phyloP scores from a whole-genome alignment of 257 asterid species.

The Phtheirospermum japonicum region DNA sequence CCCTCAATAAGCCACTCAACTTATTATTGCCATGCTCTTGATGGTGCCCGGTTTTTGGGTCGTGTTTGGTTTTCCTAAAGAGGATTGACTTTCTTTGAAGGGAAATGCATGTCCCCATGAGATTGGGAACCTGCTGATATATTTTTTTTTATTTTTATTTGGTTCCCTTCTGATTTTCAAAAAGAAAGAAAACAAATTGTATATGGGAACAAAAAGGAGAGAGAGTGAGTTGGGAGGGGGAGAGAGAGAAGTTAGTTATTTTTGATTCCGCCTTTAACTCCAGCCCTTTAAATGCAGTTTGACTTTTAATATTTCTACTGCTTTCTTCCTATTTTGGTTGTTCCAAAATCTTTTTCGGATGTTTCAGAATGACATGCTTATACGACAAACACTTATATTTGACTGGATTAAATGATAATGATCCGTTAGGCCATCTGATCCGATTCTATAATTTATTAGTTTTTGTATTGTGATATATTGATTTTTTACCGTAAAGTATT shows the following conservation, averaged over 20 bases:
- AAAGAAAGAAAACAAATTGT: background rate
- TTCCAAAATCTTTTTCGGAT: too few species aligned
- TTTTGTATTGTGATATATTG: too few species aligned
- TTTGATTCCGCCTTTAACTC: conserved; percentile 46
- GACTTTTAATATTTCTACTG: too few species aligned
- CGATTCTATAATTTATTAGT: too few species aligned
- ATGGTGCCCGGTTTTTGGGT: background rate
- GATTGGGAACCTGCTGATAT: too few species aligned
- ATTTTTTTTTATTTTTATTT: too few species aligned
- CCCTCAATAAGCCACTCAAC: conserved; percentile 19
- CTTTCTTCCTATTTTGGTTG: too few species aligned
- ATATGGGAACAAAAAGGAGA: conserved; percentile 29
- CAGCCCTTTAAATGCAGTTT: conserved; percentile 3
- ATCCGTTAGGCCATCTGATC: too few species aligned
- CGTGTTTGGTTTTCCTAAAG: conserved; percentile 35
- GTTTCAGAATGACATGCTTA: too few species aligned
- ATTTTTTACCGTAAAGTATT: too few species aligned
- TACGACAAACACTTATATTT: too few species aligned
- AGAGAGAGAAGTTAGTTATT: conserved; percentile 5
- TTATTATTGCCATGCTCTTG: conserved; percentile 26
- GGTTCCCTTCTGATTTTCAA: background rate
- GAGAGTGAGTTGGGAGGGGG: conserved; percentile 16
- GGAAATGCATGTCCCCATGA: conserved; percentile 92
- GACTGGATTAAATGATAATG: too few species aligned
- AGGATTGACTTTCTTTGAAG: conserved; percentile 33